These are phyloP conservation scores for Austroboletus novae-zelandiae DNA, from an alignment of 1,284 basidiomycete genomes.

Conservation along the genomic window DNA sequence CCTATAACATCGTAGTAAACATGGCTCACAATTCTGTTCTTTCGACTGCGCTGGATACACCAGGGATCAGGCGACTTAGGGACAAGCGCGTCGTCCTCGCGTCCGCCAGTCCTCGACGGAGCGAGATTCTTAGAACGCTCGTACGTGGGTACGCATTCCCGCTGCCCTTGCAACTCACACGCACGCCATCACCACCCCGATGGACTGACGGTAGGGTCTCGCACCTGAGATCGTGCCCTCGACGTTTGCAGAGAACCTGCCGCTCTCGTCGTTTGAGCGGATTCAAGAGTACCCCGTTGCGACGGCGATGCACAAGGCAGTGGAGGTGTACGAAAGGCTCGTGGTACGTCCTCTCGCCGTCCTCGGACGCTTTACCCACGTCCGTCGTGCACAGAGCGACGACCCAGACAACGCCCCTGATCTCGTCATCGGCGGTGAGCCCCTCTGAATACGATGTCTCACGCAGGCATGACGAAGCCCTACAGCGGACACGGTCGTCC, in stretches of 20 bases:
- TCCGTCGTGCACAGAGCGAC: constrained; percentile 38
- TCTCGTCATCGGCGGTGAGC: constrained; percentile 84
- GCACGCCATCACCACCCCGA: not conserved
- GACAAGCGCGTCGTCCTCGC: constrained; percentile 82
- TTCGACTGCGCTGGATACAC: constrained; percentile 67
- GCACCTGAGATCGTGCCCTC: constrained; percentile 87
- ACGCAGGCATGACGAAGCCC: not conserved
- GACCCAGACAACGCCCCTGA: constrained; percentile 87
- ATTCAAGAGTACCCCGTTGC: constrained; percentile 92
- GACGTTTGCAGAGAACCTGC: constrained; percentile 82
- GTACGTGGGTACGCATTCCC: constrained; percentile 42
- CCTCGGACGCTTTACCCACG: not conserved
- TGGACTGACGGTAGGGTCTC: constrained; percentile 61
- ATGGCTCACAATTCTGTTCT: constrained; percentile 46
- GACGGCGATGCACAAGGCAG: constrained; percentile 88
- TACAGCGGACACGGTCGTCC: constrained; percentile 87
- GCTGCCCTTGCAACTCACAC: no score
- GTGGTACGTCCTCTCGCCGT: constrained; percentile 48
- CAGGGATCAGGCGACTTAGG: constrained; percentile 67
- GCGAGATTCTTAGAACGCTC: constrained; percentile 79
- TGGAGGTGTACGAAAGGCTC: constrained; percentile 88
- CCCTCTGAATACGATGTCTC: not conserved
- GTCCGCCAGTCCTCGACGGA: constrained; percentile 81
- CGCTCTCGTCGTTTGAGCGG: constrained; percentile 67
- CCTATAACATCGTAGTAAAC: not conserved